phyloP scores from a whole-genome alignment of 805 yeast genomes.

The Candida sphagnicola region DNA sequence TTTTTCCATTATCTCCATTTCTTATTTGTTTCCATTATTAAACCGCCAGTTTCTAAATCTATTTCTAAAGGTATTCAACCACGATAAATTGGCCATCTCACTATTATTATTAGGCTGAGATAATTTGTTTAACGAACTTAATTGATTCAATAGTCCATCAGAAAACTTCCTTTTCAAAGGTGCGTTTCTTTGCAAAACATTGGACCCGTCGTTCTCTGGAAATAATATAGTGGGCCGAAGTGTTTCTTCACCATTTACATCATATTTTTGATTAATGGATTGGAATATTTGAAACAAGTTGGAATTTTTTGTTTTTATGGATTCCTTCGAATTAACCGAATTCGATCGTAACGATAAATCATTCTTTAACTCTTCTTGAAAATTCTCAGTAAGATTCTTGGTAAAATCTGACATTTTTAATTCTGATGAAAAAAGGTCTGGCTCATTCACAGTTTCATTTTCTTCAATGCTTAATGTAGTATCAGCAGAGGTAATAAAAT shows the following conservation, averaged over 20 bases:
- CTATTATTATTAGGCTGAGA: background rate
- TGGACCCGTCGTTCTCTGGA: background rate
- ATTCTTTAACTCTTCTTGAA: too few relatives aligned
- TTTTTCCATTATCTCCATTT: background rate
- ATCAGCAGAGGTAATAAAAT: background rate
- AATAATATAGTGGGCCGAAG: background rate
- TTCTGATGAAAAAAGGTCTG: background rate
- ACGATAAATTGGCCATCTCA: background rate
- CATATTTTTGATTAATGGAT: constrained; percentile 1
- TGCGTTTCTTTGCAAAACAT: background rate
- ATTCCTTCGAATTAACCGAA: background rate
- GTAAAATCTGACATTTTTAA: background rate
- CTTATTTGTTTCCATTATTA: background rate
- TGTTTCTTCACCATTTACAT: background rate
- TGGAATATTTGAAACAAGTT: constrained; percentile 1
- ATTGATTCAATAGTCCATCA: constrained; percentile 1
- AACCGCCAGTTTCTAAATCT: constrained; percentile 1
- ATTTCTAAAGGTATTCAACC: background rate
- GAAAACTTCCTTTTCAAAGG: constrained; percentile 1
- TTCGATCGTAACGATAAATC: too few relatives aligned
- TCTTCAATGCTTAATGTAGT: background rate
- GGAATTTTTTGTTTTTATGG: background rate
- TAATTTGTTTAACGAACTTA: background rate
- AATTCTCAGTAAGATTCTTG: background rate
- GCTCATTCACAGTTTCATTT: background rate